Evolutionary conservation across 345 rosid species (phyloP).

Genomic region (Lepidium aucheri): DNA sequence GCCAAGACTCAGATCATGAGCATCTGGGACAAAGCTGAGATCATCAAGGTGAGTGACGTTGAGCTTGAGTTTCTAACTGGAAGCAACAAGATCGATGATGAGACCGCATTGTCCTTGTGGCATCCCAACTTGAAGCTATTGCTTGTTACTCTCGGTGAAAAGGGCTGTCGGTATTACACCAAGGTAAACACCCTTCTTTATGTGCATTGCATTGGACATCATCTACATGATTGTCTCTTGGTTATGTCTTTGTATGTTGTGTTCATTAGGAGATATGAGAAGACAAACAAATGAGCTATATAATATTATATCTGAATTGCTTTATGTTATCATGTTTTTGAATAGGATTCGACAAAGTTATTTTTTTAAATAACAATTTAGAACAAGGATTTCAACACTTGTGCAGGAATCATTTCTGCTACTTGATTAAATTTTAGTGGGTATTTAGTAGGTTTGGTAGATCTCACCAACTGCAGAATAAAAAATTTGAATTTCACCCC

Average conservation of each 20-base stretch:
- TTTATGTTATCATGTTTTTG: not conserved
- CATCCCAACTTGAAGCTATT: slow-evolving; percentile 54
- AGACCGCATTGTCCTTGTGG: slow-evolving; percentile 29
- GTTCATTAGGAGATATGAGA: slow-evolving; percentile 20
- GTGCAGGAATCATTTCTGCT: slow-evolving; percentile 9
- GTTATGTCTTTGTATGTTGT: not conserved
- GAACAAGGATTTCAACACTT: not conserved
- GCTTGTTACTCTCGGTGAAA: slow-evolving; percentile 54
- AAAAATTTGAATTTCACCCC: not conserved
- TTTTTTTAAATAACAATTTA: not conserved
- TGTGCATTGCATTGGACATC: not conserved
- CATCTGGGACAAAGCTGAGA: slow-evolving; percentile 61
- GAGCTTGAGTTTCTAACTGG: slow-evolving; percentile 45
- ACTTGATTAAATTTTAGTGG: slow-evolving; percentile 3
- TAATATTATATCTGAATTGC: not conserved
- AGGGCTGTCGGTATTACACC: slow-evolving; percentile 53
- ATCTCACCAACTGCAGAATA: slow-evolving; percentile 22
- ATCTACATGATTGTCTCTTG: not conserved
- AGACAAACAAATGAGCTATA: slow-evolving; percentile 18
- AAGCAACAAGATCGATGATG: slow-evolving; percentile 35
- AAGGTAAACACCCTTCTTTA: slow-evolving; percentile 17
- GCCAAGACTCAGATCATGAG: slow-evolving; percentile 54
- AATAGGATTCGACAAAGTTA: not conserved
- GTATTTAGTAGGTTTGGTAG: slow-evolving; percentile 20
- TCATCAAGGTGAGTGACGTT: slow-evolving; percentile 50